phyloP scores from a whole-genome alignment of 2,329 filamentous ascomycete species.

The Aspergillus neotritici region DNA sequence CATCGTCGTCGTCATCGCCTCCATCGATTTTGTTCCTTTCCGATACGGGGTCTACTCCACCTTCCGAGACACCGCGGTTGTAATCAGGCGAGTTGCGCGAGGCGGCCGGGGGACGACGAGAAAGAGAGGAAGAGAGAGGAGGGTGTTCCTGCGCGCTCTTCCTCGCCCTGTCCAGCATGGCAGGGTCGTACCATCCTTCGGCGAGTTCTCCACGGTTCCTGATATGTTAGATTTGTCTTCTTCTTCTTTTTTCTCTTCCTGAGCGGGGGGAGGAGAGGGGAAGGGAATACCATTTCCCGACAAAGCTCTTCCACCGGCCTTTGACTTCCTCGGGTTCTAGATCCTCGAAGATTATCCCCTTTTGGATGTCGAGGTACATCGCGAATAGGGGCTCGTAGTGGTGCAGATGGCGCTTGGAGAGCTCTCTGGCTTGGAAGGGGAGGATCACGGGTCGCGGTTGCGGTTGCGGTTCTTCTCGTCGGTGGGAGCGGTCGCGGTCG shows the following conservation, averaged over 20 bases:
- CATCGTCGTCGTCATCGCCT: conserved; percentile 44
- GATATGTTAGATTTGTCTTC: conserved; percentile 41
- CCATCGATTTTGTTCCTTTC: conserved; percentile 13
- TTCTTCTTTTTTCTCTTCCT: not conserved
- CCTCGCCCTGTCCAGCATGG: conserved; percentile 55
- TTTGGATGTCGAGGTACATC: conserved; percentile 83
- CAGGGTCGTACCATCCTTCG: conserved; percentile 89
- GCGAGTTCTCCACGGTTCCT: conserved; percentile 81
- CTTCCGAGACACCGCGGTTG: conserved; percentile 8
- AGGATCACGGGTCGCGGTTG: conserved; percentile 39
- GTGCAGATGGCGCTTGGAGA: conserved; percentile 65
- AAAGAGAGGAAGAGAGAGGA: not conserved
- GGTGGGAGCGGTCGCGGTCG: not conserved
- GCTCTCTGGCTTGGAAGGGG: conserved; percentile 59
- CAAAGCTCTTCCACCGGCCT: conserved; percentile 90
- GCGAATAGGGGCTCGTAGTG: conserved; percentile 68
- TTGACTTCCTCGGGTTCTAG: conserved; percentile 69
- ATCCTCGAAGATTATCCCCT: conserved; percentile 62
- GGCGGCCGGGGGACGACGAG: not conserved
- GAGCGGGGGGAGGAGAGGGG: conserved; percentile 1
- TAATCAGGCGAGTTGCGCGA: conserved; percentile 21
- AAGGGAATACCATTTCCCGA: conserved; percentile 66
- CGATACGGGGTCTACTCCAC: conserved; percentile 8
- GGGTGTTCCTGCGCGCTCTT: conserved; percentile 17
- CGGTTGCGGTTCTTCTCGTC: conserved; percentile 9